These are phyloP conservation scores for Candida sanyiensis DNA, from an alignment of 805 yeast genomes.

Conservation along the genomic window DNA sequence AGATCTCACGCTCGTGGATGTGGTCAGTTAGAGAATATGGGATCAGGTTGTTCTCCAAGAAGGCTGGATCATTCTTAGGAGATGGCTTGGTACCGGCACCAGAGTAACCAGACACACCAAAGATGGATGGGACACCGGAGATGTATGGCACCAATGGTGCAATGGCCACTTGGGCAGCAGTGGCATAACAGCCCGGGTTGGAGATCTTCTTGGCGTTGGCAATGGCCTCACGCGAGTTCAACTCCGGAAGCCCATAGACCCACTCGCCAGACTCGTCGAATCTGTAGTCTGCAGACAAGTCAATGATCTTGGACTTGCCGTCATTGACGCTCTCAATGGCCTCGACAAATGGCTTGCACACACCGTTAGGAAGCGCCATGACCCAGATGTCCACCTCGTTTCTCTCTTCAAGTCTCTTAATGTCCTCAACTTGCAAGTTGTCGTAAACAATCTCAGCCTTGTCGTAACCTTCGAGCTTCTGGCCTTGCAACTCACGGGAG, in stretches of 20 bases:
- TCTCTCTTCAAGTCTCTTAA: conserved; percentile 66
- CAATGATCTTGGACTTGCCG: conserved; percentile 78
- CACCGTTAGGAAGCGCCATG: conserved; percentile 98
- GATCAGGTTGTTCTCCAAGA: conserved; percentile 75
- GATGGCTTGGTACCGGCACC: conserved; percentile 99
- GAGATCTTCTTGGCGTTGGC: conserved; percentile 75
- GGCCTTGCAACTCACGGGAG: conserved; percentile 89
- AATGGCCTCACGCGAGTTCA: conserved; percentile 61
- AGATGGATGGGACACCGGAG: conserved; percentile 72
- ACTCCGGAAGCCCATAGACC: conserved; percentile 94
- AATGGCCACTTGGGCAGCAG: conserved; percentile 91
- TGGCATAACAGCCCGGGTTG: conserved; percentile 99
- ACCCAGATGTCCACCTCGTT: conserved; percentile 93
- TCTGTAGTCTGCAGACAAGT: conserved; percentile 92
- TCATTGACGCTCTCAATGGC: conserved; percentile 63
- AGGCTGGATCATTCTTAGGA: conserved; percentile 81
- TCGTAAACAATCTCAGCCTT: conserved; percentile 76
- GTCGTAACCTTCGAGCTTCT: conserved; percentile 79
- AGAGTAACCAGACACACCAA: conserved; percentile 97
- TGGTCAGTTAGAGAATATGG: conserved; percentile 97
- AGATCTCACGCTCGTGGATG: conserved; percentile 92
- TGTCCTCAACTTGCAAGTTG: conserved; percentile 83
- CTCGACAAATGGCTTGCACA: conserved; percentile 81
- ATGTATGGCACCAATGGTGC: conserved; percentile 74
- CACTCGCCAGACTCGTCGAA: conserved; percentile 85